phyloP scores from a whole-genome alignment of 805 yeast species.

The Blastobotrys robertii region DNA sequence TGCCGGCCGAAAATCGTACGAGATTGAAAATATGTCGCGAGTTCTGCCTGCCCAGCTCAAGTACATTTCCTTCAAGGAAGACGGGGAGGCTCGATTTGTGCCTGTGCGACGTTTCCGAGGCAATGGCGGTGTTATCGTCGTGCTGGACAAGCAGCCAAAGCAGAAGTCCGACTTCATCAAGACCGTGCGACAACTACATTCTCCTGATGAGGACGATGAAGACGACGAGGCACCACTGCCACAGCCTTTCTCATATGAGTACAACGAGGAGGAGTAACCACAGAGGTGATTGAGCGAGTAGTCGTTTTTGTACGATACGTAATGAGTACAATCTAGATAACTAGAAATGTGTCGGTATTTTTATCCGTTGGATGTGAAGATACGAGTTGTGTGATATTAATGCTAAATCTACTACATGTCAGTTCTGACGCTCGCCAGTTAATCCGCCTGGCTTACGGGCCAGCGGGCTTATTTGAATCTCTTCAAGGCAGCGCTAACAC shows the following conservation, averaged over 20 bases:
- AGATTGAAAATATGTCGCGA: conserved; percentile 70
- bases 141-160: conserved; percentile 21
- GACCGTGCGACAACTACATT: conserved; percentile 80
- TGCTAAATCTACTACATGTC: no score
- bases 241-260: conserved; percentile 30
- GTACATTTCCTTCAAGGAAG: conserved; percentile 67
- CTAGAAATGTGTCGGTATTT: not conserved
- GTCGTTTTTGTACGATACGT: not conserved
- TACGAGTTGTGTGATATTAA: not conserved
- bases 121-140: conserved; percentile 27
- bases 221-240: conserved; percentile 43
- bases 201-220: conserved; percentile 62
- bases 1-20: conserved; percentile 31
- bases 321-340: not conserved
- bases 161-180: conserved; percentile 54
- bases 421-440: not conserved
- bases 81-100: conserved; percentile 48
- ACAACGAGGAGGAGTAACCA: conserved; percentile 7
- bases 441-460: not conserved
- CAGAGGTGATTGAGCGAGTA: not conserved
- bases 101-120: conserved; percentile 76
- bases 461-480: conserved; percentile 10
- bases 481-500: conserved; percentile 17
- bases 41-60: conserved; percentile 84
- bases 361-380: not conserved